These are phyloP conservation scores for Jamesozyma gamospora DNA, from an alignment of 805 yeast genomes.

Conservation along the genomic window DNA sequence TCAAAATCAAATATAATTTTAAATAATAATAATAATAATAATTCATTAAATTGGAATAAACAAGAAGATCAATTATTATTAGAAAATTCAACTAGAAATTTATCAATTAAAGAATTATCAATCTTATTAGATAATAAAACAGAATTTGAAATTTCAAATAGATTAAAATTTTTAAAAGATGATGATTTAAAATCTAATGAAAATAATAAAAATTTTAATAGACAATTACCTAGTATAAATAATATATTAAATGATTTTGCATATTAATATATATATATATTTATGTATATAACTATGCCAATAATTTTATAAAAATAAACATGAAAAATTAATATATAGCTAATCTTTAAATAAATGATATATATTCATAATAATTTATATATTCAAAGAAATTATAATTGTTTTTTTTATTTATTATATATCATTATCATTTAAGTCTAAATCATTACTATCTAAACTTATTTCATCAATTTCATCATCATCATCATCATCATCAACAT, in stretches of 20 bases:
- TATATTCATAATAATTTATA: too few species aligned
- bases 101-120: conserved; percentile 62
- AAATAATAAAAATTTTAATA: neutral
- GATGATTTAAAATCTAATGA: neutral
- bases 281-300: neutral
- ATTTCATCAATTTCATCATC: conserved; percentile 7
- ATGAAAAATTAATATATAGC: too few species aligned
- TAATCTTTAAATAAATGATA: too few species aligned
- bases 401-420: neutral
- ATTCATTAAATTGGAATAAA: conserved; percentile 32
- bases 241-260: conserved; percentile 13
- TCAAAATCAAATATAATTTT: neutral
- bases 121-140: conserved; percentile 63
- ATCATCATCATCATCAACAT: conserved; percentile 8
- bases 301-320: too few species aligned
- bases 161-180: conserved; percentile 36
- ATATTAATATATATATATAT: neutral
- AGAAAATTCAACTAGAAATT: conserved; percentile 42
- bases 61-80: conserved; percentile 67
- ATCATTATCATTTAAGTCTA: neutral
- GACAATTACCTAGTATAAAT: conserved; percentile 14
- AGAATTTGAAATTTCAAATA: conserved; percentile 57
- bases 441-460: conserved; percentile 5
- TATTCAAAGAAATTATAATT: too few species aligned
- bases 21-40: neutral